Base-by-base conservation (phyloP, 202 grass and related monocot genomes). In the Schoenoplectus triqueter region DNA sequence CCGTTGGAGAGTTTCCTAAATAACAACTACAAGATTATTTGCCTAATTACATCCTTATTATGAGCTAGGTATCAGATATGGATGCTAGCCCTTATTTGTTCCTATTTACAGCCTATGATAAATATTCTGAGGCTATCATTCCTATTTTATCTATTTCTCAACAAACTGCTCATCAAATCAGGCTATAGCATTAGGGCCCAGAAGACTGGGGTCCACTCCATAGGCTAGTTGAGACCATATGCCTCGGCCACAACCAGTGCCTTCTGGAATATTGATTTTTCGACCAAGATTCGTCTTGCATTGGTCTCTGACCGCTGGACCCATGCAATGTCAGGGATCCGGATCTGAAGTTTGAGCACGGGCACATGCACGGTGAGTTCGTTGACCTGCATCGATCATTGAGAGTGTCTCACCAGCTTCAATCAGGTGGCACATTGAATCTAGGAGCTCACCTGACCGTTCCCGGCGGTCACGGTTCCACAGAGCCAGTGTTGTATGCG, bases 181-280 rank as follows among this genome's bases (percentile, higher is more conserved):
- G 95, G 95, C 66, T 92, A 95, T n/a, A 93, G 80, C 95, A 95
- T 95, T 62, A 89, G 91, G 69, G 91, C 92, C 95, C 95, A 93
- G 22, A 98, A 87, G 46, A 98, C 95, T 40, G 92, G 95, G 41
- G 95, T 90, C 92, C 92, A 98, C 85, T 98, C 91, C 81, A 80
- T 88, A 15, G 92, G 95, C 14, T 98, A 92, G 74, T 97, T 97
- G 90, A 98, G 84, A 64, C 41, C 88, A 81, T 98, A 98, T 40
- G 88, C 92, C 85, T 98, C 92, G 7, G 95, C 95, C 83, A 95
- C 92, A 87, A 98, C 91, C 17, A 98, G 89, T 73, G 95, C 95
- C 79, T 98, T 92, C 72, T 98, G 92, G 73, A 98, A 98, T 69
- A 92, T 89, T 70, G 91, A 95, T 88, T 98, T 92, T 40, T 98